These are phyloP conservation scores for Linnemannia exigua DNA, from an alignment of 192 early-diverging fungal species.

Conservation along the genomic window DNA sequence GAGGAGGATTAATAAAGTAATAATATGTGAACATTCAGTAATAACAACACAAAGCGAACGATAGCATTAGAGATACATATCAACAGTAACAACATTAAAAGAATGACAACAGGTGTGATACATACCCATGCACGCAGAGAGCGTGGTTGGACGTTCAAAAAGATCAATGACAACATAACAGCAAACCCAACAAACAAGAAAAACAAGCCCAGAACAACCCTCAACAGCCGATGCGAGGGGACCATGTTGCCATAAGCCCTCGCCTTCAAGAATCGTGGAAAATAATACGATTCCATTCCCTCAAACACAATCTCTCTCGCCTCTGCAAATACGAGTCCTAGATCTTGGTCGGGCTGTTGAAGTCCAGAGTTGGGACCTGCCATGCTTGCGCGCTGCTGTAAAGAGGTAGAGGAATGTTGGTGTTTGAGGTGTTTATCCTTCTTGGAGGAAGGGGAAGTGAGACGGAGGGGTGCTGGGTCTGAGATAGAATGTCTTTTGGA, in stretches of 20 bases:
- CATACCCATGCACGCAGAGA: conserved; percentile 68
- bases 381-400: not conserved
- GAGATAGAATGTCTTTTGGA: not conserved
- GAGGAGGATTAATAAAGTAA: not conserved
- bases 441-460: not conserved
- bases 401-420: not conserved
- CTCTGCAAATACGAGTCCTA: conserved; percentile 63
- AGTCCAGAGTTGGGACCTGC: not conserved
- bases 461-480: not conserved
- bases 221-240: conserved; percentile 58
- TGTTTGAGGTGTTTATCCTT: conserved; percentile 5
- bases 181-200: conserved; percentile 67
- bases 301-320: conserved; percentile 69
- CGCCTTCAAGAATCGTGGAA: conserved; percentile 68
- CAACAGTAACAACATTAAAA: not conserved
- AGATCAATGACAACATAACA: conserved; percentile 65
- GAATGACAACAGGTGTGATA: too few relatives aligned
- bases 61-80: not conserved
- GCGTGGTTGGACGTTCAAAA: conserved; percentile 62
- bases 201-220: conserved; percentile 63
- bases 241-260: conserved; percentile 72
- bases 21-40: too few relatives aligned
- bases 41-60: not conserved
- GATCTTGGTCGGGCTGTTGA: conserved; percentile 37
- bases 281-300: conserved; percentile 65